Evolutionary conservation across 768 basidiomycete genomes (phyloP), one percentile per base, ranked within the genome.

Genomic region (Exsudoporus frostii): DNA sequence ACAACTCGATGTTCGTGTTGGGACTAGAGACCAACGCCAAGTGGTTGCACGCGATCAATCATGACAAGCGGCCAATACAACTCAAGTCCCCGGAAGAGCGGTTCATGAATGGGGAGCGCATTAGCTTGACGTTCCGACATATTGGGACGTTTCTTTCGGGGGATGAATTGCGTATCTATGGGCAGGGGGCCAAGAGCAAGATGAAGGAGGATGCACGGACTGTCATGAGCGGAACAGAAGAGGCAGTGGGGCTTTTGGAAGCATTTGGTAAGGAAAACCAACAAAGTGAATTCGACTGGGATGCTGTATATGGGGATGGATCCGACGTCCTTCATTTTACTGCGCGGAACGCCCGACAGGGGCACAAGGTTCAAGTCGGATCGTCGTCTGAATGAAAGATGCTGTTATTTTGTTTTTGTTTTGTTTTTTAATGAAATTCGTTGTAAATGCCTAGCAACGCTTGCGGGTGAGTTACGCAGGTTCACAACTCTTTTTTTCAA

Each of bases 1-100:
- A 91, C 61, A 90, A 89, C 65, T 90, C 88, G 5, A 84, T 91
- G 78, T 91, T 92, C 65, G 83, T 90, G 53, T 74, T 92, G 73
- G 89, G 89, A 1, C 77, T 82, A 5, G 75, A 77, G 48, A 91
- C 89, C 44, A 92, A 92, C 60, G 72, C 74, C 50, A 77, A 76
- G 53, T 92, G 88, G 86, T 71, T 90, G 49, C 90, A 92, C 62
- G 82, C 80, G 38, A 88, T 92, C 58, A 81, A 83, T 54, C 81
- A 82, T 49, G 90, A 92, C 71, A 90, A 88, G 57, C 84, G 90
- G 1, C 79, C 81, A 4, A 53, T 76, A 4, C 53, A 64, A 7
- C 64, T 69, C 4, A 92, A 91, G 67, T 73, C 77, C 2, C 63
- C 66, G 2, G 78, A 72, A 24, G 90, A 92, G 70, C 77, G 68